Percentiles rank a stretch among this genome's conserved stretches.
Conservation (phyloP, 495 filamentous ascomycete species). For the Aspergillus incahuasiensis region DNA sequence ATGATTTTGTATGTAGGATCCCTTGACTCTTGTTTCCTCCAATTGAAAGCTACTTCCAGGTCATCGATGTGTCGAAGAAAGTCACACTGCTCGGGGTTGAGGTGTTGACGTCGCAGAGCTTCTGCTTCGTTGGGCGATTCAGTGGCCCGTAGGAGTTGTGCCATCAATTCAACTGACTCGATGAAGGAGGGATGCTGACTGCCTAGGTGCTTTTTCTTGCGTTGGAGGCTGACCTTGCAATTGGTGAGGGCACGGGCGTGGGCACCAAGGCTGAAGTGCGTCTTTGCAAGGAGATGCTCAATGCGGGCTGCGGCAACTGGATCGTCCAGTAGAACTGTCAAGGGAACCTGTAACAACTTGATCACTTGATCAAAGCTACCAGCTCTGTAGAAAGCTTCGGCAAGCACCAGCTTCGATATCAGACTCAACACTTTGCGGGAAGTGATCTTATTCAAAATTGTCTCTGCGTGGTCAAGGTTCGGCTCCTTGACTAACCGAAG, state of each 20-base stretch:
- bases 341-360: background rate
- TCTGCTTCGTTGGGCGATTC: background rate
- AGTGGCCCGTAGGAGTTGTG: background rate
- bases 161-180: background rate
- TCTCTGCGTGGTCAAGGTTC: background rate
- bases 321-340: background rate
- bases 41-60: background rate
- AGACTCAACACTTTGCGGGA: constrained; percentile 26
- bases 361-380: background rate
- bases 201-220: background rate
- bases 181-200: background rate
- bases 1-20: background rate
- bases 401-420: background rate
- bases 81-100: background rate
- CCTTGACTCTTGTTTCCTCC: background rate
- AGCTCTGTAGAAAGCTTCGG: background rate
- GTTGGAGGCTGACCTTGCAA: background rate
- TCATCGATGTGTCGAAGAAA: background rate
- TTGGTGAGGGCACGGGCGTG: background rate
- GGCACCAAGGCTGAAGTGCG: background rate
- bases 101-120: background rate
- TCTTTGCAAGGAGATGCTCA: background rate
- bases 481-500: background rate
- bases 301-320: background rate
- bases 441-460: background rate